Evolutionary conservation across 1,284 basidiomycete genomes (phyloP), one percentile per base, ranked within the genome.

Genomic region (Cutaneotrichosporon sp.): DNA sequence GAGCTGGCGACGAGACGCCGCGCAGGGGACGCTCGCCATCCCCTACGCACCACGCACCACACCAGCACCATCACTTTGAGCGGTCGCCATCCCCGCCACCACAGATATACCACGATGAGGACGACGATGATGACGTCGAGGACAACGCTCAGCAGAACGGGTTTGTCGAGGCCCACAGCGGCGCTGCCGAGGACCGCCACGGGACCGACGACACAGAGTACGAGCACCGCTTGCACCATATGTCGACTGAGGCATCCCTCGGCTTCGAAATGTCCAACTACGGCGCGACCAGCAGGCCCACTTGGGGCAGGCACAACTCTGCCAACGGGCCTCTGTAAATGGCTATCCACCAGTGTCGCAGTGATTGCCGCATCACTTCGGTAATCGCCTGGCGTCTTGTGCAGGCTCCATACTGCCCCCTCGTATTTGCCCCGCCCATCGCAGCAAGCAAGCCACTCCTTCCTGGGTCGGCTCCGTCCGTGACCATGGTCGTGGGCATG

Each of bases 1-100:
- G 26, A 29, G 29, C 47, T 12, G 57, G 53, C 9, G 57, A 59
- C 34, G 46, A 46, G 44, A 59, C 53, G 8, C 57, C 57, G 2
- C 53, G 57, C n/a, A 43, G 50, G 5, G 26, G 52, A 14, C 49
- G 52, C 31, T 52, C 52, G 19, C 53, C 53, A 0, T 50, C 50
- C 6, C 57, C 53, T 24, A 9, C 54, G 27, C 48, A 9, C 10
- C 19, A 17, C n/a, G 46, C 20, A 3, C 19, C 20, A 31, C 45
- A 47, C 22, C 24, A 43, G 10, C 46, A 44, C 27, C 46, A 55
- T 25, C 41, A 53, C 33, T 46, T 49, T 29, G 54, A 48, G 25
- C 39, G 39, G 12, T 41, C 39, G 16, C 39, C 39, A 6, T 41
- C 39, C 5, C 39, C 39, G 25, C 39, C 39, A 3, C 4, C 41